phyloP scores from a whole-genome alignment of 371 early-diverging fungal genomes.

The Rhizopus delemar region DNA sequence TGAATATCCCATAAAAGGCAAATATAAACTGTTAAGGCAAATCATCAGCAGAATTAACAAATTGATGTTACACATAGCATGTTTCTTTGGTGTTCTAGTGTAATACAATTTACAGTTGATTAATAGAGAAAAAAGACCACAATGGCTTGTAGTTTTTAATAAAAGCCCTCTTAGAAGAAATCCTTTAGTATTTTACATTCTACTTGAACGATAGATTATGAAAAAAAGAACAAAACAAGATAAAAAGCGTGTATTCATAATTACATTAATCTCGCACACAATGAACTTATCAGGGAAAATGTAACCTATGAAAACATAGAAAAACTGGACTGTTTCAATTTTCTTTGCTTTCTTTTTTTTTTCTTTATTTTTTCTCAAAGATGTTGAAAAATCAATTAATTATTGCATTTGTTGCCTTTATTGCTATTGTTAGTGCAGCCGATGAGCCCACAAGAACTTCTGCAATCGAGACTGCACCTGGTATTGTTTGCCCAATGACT shows the following conservation, averaged over 20 bases:
- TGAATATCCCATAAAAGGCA: neutral
- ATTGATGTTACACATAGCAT: neutral
- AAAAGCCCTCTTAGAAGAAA: neutral
- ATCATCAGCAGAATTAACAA: neutral
- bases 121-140: neutral
- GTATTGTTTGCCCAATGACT: conserved; percentile 23
- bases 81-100: neutral
- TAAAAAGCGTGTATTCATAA: too few relatives aligned
- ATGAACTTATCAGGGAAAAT: neutral
- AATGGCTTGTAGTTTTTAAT: neutral
- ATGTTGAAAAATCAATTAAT: conserved; percentile 3
- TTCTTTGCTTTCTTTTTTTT: conserved; percentile 3
- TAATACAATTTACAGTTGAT: neutral
- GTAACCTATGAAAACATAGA: conserved; percentile 1
- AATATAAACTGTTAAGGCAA: conserved; percentile 2
- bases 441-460: neutral
- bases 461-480: neutral
- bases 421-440: conserved; percentile 4
- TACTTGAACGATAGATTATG: too few relatives aligned
- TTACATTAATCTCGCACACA: too few relatives aligned
- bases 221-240: neutral
- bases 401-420: neutral
- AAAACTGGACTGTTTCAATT: neutral
- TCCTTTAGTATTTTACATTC: too few relatives aligned
- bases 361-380: neutral